Conservation (phyloP, 202 grass and related monocot genomes). For the Bolboschoenoplectus hybrid region DNA sequence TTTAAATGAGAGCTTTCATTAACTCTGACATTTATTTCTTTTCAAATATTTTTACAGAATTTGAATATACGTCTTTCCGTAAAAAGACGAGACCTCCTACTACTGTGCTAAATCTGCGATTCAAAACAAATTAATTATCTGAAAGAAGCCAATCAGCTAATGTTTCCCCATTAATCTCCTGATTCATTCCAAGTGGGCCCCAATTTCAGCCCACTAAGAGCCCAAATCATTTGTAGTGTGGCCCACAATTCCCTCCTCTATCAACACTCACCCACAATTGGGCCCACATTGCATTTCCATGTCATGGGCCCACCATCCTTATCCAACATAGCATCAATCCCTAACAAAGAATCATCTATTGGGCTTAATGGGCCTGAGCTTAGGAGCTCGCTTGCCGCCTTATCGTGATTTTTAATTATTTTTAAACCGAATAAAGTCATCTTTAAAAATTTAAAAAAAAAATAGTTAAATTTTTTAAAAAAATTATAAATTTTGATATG, state of each 20-base stretch:
- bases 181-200: conserved; percentile 7
- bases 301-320: not conserved
- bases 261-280: not conserved
- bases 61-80: too few species aligned
- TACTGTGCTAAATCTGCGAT: too few species aligned
- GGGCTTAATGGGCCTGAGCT: not conserved
- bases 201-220: not conserved
- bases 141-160: conserved; percentile 26
- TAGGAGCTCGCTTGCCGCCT: not conserved
- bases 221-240: not conserved
- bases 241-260: not conserved
- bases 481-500: too few species aligned
- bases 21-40: too few species aligned
- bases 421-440: too few species aligned
- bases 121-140: conserved; percentile 9
- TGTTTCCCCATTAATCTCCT: not conserved
- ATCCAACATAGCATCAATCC: not conserved
- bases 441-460: too few species aligned
- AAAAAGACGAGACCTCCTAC: too few species aligned
- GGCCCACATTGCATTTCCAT: not conserved
- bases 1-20: too few species aligned
- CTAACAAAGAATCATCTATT: conserved; percentile 3
- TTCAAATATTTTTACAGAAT: too few species aligned
- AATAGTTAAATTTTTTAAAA: too few species aligned
- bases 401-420: too few species aligned